Evolutionary conservation across 108 stramenopile species (phyloP), one percentile per base, ranked within the genome.

Genomic region (Schizochytrium sp.): DNA sequence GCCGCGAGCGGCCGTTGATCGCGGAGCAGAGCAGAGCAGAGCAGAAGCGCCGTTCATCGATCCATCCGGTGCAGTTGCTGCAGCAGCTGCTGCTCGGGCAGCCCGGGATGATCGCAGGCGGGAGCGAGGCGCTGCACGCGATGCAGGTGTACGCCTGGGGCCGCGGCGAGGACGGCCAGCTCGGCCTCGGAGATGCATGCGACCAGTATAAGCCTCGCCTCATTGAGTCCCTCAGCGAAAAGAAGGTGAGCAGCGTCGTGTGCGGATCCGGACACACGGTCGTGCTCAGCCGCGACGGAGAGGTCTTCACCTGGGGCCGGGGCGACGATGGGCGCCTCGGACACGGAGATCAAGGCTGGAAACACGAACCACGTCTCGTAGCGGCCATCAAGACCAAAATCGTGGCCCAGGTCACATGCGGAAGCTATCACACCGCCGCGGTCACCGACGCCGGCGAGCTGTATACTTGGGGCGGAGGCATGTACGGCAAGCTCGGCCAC

Each of bases 401-500:
- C 5, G 93, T 97, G 21, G 92, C 93, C 0, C 94, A 97, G 91
- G 96, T 97, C 14, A 98, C 97, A 2, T 97, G 97, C 92, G 97
- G 97, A 23, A 92, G 93, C 41, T 98, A 98, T 92, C 97, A 98
- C 91, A 98, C 97, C 19, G 97, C 97, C 4, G 97, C 97, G 10
- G 97, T 97, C 0, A 94, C 95, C 16, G 93, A 94, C 10, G 95
- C 96, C 89, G 97, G 97, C 16, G 96, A 96, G 91, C 93, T 98
- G 45, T 97, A 92, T 88, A 96, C 97, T 19, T 97, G 96, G 96
- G 97, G 97, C 72, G 97, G 97, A 4, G 97, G 97, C 55, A 98
- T 98, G 97, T 98, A 98, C 91, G 97, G 97, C 3, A 98, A 98
- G 91, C 91, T 96, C 44, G 97, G 97, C 48, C 97, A 98, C 90